These are phyloP conservation scores for Gentiana straminea DNA, from an alignment of 257 asterid species.

Conservation along the genomic window DNA sequence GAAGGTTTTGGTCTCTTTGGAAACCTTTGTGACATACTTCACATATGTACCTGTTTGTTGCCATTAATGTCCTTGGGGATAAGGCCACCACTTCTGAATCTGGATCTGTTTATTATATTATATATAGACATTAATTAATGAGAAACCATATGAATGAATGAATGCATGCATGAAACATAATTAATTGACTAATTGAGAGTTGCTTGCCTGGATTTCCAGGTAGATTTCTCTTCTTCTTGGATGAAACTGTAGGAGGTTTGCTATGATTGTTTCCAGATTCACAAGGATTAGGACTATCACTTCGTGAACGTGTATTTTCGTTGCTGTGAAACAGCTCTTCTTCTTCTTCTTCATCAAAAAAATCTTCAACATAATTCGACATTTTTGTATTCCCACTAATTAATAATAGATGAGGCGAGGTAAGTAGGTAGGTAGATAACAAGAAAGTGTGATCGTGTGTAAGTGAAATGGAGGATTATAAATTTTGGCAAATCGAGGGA, in stretches of 20 bases:
- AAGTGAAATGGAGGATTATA: neutral
- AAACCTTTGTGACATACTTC: constrained; percentile 21
- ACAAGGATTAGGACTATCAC: constrained; percentile 9
- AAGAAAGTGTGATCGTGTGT: neutral
- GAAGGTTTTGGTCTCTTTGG: constrained; percentile 21
- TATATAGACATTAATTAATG: no score
- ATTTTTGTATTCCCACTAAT: neutral
- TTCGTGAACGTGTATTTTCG: constrained; percentile 3
- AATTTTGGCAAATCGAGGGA: neutral
- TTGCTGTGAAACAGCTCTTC: constrained; percentile 9
- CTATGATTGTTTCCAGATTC: constrained; percentile 1
- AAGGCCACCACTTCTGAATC: constrained; percentile 16
- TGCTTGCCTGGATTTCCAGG: constrained; percentile 11
- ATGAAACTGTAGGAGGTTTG: constrained; percentile 1
- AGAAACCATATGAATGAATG: no score
- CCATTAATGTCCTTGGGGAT: constrained; percentile 15
- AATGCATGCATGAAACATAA: neutral
- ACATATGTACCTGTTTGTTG: constrained; percentile 17
- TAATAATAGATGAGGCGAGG: neutral
- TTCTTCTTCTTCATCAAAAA: constrained; percentile 9
- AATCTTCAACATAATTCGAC: constrained; percentile 12
- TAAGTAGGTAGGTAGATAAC: no score
- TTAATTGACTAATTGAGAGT: neutral
- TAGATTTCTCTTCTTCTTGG: constrained; percentile 14
- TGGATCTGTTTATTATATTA: constrained; percentile 6